Base-by-base conservation (phyloP, 2,329 filamentous ascomycete genomes). In the Ceratocystiopsis minuta region DNA sequence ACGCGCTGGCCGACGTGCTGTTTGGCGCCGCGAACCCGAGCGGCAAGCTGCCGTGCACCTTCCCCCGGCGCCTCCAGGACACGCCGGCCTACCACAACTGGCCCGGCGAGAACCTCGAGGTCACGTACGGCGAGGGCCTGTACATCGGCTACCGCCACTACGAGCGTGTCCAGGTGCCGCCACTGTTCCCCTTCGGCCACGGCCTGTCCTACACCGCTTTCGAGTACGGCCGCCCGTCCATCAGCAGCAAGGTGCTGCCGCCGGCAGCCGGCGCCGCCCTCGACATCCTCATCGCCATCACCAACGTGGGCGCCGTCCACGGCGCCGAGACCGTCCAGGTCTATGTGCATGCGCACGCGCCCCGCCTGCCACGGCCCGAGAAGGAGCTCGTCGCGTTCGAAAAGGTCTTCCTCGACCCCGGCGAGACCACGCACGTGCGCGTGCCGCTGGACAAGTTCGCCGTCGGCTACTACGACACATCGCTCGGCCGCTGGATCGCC, bases 1-100 rank as follows among this genome's bases (percentile, higher is more conserved):
- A 87, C 53, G 78, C 76, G 12, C 78, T 92, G 46, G 81, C 80
- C 0, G 82, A 88, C 49, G 68, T 88, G 2, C 64, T 88, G 16
- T 81, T 83, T 48, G 83, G 81, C 38, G 70, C 78, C 46, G 68
- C 72, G 38, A 86, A 81, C 53, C 83, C 83, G 0, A 78, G 67
- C 42, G 78, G 71, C 3, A 81, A 80, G 53, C 60, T 81, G 2
- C 72, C 75, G 0, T 59, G 81, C 7, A 74, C 66, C 0, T 84
- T 81, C 57, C 80, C 80, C 1, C 63, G 61, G 32, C 61, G 63
- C 2, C 53, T 75, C 2, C 66, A 78, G 51, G 75, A 82, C 50
- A 77, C 78, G 24, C 79, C 79, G 1, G 74, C 79, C 0, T 81
- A 72, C 58, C 69, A 78, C 55, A 83, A 79, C 56, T 85, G 78